Evolutionary conservation across 2,329 filamentous ascomycete species (phyloP).

Genomic region (Shiraia sp.): DNA sequence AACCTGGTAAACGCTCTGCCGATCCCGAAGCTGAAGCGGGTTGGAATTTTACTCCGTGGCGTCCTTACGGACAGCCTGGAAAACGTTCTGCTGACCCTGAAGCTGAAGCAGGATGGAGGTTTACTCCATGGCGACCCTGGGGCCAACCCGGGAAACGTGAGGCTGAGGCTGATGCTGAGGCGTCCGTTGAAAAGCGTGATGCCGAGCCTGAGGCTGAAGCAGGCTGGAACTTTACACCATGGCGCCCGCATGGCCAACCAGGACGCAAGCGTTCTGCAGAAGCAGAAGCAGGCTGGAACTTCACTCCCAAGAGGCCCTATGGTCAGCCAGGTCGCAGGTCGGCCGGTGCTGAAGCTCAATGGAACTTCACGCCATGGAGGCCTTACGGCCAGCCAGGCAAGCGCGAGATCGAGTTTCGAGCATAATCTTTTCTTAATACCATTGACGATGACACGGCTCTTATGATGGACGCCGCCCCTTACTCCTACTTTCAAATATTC

Average conservation of each 20-base stretch:
- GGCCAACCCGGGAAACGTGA: neutral
- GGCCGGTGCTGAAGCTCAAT: too few relatives aligned
- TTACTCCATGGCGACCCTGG: conserved; percentile 5
- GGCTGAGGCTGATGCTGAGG: conserved; percentile 5
- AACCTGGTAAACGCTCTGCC: neutral
- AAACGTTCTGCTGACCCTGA: conserved; percentile 37
- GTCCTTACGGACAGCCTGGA: conserved; percentile 23
- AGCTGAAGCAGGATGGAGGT: conserved; percentile 7
- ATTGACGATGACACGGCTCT: too few relatives aligned
- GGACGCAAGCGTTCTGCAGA: conserved; percentile 1
- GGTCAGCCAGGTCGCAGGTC: too few relatives aligned
- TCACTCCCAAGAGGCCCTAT: neutral
- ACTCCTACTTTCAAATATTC: too few relatives aligned
- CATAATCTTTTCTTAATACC: too few relatives aligned
- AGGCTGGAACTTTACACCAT: conserved; percentile 3
- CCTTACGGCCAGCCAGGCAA: too few relatives aligned
- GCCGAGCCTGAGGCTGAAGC: conserved; percentile 25
- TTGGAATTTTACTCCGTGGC: conserved; percentile 4
- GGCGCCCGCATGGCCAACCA: conserved; percentile 6
- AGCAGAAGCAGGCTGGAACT: conserved; percentile 6
- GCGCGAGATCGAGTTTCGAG: too few relatives aligned
- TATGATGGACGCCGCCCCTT: too few relatives aligned
- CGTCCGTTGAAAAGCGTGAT: conserved; percentile 30
- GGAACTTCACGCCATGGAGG: too few relatives aligned
- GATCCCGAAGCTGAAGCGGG: conserved; percentile 2